Conservation (phyloP, 176 grass and related monocot genomes). For the Hordeum marinum region DNA sequence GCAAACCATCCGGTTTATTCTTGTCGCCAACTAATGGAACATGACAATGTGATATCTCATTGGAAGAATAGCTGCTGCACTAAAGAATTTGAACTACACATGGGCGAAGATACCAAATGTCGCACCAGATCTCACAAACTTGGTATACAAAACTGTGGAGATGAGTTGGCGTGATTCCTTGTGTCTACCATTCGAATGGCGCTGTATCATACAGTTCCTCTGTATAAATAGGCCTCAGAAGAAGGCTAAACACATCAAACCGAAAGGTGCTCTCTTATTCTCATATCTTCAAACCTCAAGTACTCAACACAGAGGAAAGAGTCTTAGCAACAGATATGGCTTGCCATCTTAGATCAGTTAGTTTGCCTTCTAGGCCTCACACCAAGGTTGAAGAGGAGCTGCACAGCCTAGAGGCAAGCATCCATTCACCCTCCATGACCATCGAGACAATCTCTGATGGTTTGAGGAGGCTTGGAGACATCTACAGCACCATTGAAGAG, state of each 20-base stretch:
- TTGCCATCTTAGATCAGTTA: slow-evolving; percentile 48
- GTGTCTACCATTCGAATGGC: background rate
- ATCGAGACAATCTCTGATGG: slow-evolving; percentile 26
- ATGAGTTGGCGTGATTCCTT: background rate
- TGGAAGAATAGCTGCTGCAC: background rate
- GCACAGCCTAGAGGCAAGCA: slow-evolving; percentile 31
- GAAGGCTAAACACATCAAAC: background rate
- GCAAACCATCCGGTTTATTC: background rate
- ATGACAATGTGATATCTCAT: background rate
- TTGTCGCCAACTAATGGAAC: background rate
- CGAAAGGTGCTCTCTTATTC: background rate
- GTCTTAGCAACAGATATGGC: slow-evolving; percentile 24
- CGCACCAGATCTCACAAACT: background rate
- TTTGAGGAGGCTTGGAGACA: slow-evolving; percentile 37
- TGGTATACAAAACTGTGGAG: slow-evolving; percentile 18
- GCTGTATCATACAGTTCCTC: background rate
- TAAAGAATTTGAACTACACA: background rate
- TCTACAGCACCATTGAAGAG: slow-evolving; percentile 37
- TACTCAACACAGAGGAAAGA: slow-evolving; percentile 19
- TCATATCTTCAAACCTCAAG: background rate
- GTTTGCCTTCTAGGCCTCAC: slow-evolving; percentile 34
- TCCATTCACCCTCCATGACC: slow-evolving; percentile 21
- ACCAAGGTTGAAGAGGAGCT: slow-evolving; percentile 42
- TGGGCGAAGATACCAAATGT: background rate
- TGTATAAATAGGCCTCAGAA: slow-evolving; percentile 33